These are phyloP conservation scores for Santalum album DNA, from an alignment of 164 flowering plant species.

Conservation along the genomic window DNA sequence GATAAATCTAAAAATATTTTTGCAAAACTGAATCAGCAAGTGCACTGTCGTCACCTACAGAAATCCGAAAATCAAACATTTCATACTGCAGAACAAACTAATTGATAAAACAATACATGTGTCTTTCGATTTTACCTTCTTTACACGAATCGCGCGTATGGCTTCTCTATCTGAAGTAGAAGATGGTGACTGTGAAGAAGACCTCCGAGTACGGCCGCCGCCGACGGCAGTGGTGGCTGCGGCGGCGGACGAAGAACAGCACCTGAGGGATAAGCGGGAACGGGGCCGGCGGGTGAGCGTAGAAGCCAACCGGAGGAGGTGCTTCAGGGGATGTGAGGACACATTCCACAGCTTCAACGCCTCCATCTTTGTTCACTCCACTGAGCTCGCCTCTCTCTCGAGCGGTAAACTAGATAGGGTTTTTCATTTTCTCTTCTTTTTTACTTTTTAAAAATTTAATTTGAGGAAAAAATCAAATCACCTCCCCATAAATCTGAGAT, in stretches of 20 bases:
- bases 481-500: too few relatives aligned
- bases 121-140: conserved; percentile 38
- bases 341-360: conserved; percentile 30
- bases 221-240: conserved; percentile 8
- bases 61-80: too few relatives aligned
- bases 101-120: neutral
- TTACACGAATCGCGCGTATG: conserved; percentile 70
- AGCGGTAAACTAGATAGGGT: too few relatives aligned
- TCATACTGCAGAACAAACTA: neutral
- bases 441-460: too few relatives aligned
- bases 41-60: too few relatives aligned
- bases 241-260: conserved; percentile 23
- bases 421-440: too few relatives aligned
- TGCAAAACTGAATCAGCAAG: too few relatives aligned
- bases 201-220: conserved; percentile 20
- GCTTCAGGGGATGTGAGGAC: conserved; percentile 30
- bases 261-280: conserved; percentile 10
- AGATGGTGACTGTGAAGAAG: conserved; percentile 24
- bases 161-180: conserved; percentile 74
- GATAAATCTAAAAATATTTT: too few relatives aligned
- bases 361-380: conserved; percentile 29
- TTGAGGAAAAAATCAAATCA: too few relatives aligned
- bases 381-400: neutral
- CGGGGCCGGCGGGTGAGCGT: conserved; percentile 2
- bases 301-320: conserved; percentile 27